phyloP scores from a whole-genome alignment of 116 monocot species.

The Iris pallida region DNA sequence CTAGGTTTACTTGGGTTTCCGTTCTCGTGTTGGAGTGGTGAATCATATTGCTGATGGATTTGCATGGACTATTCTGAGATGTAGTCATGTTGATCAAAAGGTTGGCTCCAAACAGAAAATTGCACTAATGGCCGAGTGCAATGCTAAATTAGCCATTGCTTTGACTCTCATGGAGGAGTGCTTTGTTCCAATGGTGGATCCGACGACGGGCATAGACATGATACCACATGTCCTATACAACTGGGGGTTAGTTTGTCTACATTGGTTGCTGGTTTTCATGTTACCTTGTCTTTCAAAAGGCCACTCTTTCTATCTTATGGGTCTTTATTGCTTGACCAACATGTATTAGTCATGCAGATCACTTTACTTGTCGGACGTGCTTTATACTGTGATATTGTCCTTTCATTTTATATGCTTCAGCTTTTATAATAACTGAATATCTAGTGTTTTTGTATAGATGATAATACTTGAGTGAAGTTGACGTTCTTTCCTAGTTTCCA shows the following conservation, averaged over 20 bases:
- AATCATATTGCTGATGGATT: constrained; percentile 18
- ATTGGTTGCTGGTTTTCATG: constrained; percentile 8
- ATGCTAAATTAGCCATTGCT: constrained; percentile 22
- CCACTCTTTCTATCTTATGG: no score
- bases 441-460: no score
- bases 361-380: no score
- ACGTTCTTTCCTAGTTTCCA: no score
- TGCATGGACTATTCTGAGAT: constrained; percentile 23
- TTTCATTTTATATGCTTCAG: no score
- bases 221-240: constrained; percentile 28
- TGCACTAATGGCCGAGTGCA: constrained; percentile 28
- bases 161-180: constrained; percentile 29
- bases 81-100: constrained; percentile 1
- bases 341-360: neutral
- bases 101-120: constrained; percentile 15
- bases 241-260: constrained; percentile 18
- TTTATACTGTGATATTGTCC: no score
- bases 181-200: constrained; percentile 33
- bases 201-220: constrained; percentile 28
- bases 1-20: constrained; percentile 23
- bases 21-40: constrained; percentile 20
- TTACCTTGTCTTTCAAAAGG: neutral
- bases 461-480: no score
- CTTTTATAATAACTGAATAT: no score
- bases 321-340: neutral